phyloP scores from a whole-genome alignment of 495 filamentous ascomycete species.

The Aspergillus sclerotiicarbonarius region DNA sequence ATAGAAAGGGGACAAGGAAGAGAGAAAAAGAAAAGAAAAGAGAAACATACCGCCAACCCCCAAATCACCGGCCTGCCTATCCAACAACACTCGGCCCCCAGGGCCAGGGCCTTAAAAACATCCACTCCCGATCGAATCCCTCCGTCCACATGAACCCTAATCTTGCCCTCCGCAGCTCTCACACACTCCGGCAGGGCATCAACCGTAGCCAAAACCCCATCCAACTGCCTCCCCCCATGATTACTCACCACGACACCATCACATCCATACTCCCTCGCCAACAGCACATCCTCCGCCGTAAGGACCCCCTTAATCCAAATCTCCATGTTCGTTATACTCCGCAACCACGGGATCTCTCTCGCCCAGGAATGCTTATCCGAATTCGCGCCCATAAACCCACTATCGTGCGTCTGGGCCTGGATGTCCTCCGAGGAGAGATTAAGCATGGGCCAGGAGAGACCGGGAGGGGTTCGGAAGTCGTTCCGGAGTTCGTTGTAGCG shows the following conservation, averaged over 20 bases:
- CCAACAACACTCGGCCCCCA: constrained; percentile 63
- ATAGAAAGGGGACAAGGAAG: not conserved
- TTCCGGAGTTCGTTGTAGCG: constrained; percentile 43
- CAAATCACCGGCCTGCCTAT: constrained; percentile 63
- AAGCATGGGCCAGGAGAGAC: constrained; percentile 35
- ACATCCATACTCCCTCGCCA: constrained; percentile 51
- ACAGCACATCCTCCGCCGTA: constrained; percentile 52
- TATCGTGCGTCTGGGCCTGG: constrained; percentile 46
- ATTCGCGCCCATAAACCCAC: constrained; percentile 57
- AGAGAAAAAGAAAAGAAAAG: not conserved
- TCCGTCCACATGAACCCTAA: constrained; percentile 68
- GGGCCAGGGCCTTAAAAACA: constrained; percentile 66
- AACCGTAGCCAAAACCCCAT: constrained; percentile 62
- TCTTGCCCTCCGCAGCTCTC: constrained; percentile 51
- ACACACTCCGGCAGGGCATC: constrained; percentile 64
- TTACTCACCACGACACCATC: constrained; percentile 65
- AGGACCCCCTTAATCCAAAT: constrained; percentile 59
- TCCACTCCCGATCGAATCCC: constrained; percentile 63
- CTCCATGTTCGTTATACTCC: constrained; percentile 51
- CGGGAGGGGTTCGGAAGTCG: constrained; percentile 34
- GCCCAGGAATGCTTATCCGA: constrained; percentile 67
- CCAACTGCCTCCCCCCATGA: constrained; percentile 68
- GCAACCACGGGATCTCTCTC: constrained; percentile 38
- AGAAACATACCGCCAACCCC: constrained; percentile 29
- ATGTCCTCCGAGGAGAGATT: constrained; percentile 72